Evolutionary conservation across 192 early-diverging fungal genomes (phyloP).

Genomic region (Umbelopsis vinacea): DNA sequence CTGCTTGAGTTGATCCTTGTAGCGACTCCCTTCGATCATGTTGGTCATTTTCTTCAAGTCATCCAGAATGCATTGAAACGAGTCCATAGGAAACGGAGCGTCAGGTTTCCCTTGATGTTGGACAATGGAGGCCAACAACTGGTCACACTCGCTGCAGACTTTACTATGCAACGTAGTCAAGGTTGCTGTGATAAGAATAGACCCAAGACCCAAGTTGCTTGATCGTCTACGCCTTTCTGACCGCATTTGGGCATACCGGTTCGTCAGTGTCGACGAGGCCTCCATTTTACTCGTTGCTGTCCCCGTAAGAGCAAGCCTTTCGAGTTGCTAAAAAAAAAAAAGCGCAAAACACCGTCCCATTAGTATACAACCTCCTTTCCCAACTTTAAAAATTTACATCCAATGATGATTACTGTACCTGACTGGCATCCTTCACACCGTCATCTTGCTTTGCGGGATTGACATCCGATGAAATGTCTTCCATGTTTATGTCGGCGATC

Average conservation of each 20-base stretch:
- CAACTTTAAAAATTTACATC: no score
- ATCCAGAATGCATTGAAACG: constrained; percentile 23
- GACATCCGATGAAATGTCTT: constrained; percentile 20
- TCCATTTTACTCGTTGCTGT: background rate
- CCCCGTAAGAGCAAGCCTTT: background rate
- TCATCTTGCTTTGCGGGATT: background rate
- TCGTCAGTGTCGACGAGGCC: background rate
- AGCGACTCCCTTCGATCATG: constrained; percentile 34
- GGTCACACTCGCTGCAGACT: constrained; percentile 33
- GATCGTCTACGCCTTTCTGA: background rate
- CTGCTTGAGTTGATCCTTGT: background rate
- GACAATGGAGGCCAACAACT: constrained; percentile 10
- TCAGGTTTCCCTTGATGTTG: constrained; percentile 3
- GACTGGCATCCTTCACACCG: background rate
- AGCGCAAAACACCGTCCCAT: background rate
- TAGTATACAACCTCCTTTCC: no score
- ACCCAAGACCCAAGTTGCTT: constrained; percentile 10
- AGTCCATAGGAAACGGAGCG: constrained; percentile 26
- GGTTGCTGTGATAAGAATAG: constrained; percentile 37
- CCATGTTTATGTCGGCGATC: constrained; percentile 22
- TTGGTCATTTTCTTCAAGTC: constrained; percentile 39
- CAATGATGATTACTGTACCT: no score
- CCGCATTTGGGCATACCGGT: background rate
- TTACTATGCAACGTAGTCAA: constrained; percentile 39
- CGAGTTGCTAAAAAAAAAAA: constrained; percentile 10